Evolutionary conservation across 768 basidiomycete species (phyloP).

Genomic region (Floccularia luteovirens): DNA sequence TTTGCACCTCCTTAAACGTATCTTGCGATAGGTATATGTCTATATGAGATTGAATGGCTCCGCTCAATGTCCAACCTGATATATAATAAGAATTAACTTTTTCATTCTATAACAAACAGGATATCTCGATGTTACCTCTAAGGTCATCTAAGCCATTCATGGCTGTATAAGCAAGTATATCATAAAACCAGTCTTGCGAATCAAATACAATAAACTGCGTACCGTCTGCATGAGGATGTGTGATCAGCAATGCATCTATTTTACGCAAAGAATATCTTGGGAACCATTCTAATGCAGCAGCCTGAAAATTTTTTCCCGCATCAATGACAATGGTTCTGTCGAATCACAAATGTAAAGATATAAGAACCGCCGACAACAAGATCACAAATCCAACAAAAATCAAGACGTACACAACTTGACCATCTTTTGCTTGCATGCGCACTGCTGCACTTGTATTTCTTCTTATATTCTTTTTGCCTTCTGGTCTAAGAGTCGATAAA

Average conservation of each 20-base stretch:
- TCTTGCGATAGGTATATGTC: slow-evolving; percentile 65
- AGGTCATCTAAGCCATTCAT: slow-evolving; percentile 90
- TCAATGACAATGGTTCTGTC: slow-evolving; percentile 73
- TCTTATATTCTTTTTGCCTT: slow-evolving; percentile 77
- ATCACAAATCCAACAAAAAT: slow-evolving; percentile 1
- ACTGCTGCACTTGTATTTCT: slow-evolving; percentile 77
- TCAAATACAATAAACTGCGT: slow-evolving; percentile 6
- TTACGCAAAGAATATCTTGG: slow-evolving; percentile 65
- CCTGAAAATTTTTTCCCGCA: slow-evolving; percentile 79
- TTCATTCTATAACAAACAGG: slow-evolving; percentile 1
- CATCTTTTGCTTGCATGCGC: slow-evolving; percentile 34
- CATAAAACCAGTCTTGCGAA: slow-evolving; percentile 1
- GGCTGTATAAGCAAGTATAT: slow-evolving; percentile 28
- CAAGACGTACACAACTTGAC: slow-evolving; percentile 41
- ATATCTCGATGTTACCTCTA: slow-evolving; percentile 42
- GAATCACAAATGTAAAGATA: slow-evolving; percentile 6
- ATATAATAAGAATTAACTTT: slow-evolving; percentile 4
- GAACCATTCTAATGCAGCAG: slow-evolving; percentile 37
- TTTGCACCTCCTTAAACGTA: slow-evolving; percentile 60
- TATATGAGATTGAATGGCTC: slow-evolving; percentile 60
- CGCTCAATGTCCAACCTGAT: slow-evolving; percentile 66
- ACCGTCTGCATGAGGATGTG: slow-evolving; percentile 85
- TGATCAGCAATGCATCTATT: slow-evolving; percentile 60
- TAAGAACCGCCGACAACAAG: not conserved
- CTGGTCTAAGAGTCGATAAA: slow-evolving; percentile 54